A percentile compares a stretch with the other conserved stretches of the same genome.
These are phyloP conservation scores for Sarocladium brachiariae DNA, from an alignment of 2,329 filamentous ascomycete species.

Conservation along the genomic window DNA sequence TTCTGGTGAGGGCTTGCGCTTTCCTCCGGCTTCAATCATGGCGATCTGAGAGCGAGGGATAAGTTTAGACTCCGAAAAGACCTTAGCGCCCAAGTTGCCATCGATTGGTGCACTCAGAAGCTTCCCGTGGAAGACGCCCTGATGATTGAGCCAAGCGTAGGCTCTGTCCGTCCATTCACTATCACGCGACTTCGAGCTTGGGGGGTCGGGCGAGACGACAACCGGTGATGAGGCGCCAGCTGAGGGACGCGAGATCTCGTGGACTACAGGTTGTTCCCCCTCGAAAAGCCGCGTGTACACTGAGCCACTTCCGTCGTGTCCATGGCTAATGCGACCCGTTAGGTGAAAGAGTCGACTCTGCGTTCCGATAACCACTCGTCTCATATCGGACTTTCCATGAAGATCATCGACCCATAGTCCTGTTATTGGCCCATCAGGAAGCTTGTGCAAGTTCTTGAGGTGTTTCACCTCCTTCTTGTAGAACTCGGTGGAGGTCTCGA, in stretches of 20 bases:
- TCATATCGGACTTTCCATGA: slow-evolving; percentile 56
- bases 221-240: slow-evolving; percentile 47
- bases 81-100: slow-evolving; percentile 59
- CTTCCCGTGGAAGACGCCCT: slow-evolving; percentile 83
- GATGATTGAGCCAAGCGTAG: slow-evolving; percentile 85
- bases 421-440: slow-evolving; percentile 74
- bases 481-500: slow-evolving; percentile 91
- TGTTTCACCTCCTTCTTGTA: slow-evolving; percentile 94
- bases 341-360: slow-evolving; percentile 74
- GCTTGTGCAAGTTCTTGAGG: slow-evolving; percentile 73
- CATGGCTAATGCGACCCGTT: slow-evolving; percentile 66
- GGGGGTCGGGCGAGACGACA: slow-evolving; percentile 67
- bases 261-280: slow-evolving; percentile 68
- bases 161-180: slow-evolving; percentile 60
- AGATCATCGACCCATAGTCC: slow-evolving; percentile 80
- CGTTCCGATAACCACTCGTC: slow-evolving; percentile 75
- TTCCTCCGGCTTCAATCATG: slow-evolving; percentile 56
- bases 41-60: slow-evolving; percentile 68
- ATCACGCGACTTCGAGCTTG: slow-evolving; percentile 46
- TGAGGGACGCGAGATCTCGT: slow-evolving; percentile 59
- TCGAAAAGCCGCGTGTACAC: slow-evolving; percentile 88
- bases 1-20: slow-evolving; percentile 61
- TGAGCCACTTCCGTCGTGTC: slow-evolving; percentile 73
- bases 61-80: slow-evolving; percentile 75
- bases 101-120: slow-evolving; percentile 57